Evolutionary conservation across 2,329 filamentous ascomycete genomes (phyloP), one percentile per base, ranked within the genome.

Genomic region (Trichoderma endophyticum): DNA sequence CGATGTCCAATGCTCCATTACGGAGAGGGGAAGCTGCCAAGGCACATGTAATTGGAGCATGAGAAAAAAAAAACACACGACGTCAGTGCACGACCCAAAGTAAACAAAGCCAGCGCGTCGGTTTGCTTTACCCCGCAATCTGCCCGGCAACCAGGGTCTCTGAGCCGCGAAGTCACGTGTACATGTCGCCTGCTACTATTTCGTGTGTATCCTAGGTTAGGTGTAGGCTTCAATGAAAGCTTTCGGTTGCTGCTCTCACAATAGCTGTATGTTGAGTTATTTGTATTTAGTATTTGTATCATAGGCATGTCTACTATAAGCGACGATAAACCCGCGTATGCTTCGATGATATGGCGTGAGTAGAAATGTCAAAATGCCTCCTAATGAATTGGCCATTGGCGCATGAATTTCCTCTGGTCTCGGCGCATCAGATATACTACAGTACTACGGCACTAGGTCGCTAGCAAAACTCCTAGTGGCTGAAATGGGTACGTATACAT

Each of bases 41-140:
- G 57, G 28, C n/a, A 60, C 57, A 60, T 60, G 57, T 15, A 30
- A 30, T 14, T n/a, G 36, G 60, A 21, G 26, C 28, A 12, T 51
- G 43, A 26, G 21, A 60, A 30, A 64, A 21, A 59, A 34, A 64
- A 67, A 59, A 57, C 30, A 71, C 36, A 68, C 24, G 36, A 59
- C 39, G 57, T 68, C 60, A 43, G 32, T 70, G 14, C 39, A 57
- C 67, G 61, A 7, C 36, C 28, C 30, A 66, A 74, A 76, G 75
- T 77, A 76, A 77, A 77, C 74, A 77, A 75, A 73, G 28, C 68
- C 11, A 63, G 51, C 74, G 73, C 75, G 75, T 75, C 54, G 30
- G 12, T 5, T 9, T 18, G 24, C 32, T 14, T 11, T 65, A 74
- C 73, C 75, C 72, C 59, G 59, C 62, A 63, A 6, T 54, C 28